Conservation (phyloP, 495 filamentous ascomycete genomes). For the Penicillium subrubescens region DNA sequence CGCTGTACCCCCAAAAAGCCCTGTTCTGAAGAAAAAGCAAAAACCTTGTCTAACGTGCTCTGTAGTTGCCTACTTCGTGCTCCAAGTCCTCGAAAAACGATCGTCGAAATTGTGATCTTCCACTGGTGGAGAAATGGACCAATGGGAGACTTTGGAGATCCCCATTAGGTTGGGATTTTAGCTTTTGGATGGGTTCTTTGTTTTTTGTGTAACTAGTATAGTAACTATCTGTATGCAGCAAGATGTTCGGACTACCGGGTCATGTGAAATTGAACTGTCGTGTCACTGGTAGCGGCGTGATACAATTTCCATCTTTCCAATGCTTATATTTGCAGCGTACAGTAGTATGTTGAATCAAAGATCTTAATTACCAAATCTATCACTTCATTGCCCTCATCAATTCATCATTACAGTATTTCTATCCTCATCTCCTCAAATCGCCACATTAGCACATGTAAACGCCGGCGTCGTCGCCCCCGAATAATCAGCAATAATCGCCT, state of each 20-base stretch:
- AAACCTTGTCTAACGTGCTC: conserved; percentile 21
- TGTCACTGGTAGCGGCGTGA: neutral
- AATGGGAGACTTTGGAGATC: neutral
- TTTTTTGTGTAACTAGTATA: neutral
- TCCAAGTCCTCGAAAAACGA: conserved; percentile 37
- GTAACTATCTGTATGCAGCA: neutral
- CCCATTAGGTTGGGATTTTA: neutral
- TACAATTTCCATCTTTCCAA: neutral
- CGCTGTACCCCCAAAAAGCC: neutral
- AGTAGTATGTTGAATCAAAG: neutral
- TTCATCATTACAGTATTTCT: neutral
- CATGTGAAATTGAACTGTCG: neutral
- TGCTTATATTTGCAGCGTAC: too few relatives aligned
- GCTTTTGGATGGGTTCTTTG: neutral
- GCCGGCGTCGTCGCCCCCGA: conserved; percentile 39
- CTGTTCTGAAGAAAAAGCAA: too few relatives aligned
- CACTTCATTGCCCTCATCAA: neutral
- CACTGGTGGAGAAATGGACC: neutral
- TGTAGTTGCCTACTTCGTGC: conserved; percentile 41
- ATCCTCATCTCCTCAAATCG: conserved; percentile 25
- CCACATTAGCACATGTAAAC: conserved; percentile 50
- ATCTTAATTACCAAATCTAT: neutral
- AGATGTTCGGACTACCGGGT: neutral
- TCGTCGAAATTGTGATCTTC: conserved; percentile 25
- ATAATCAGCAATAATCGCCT: conserved; percentile 55